Base-by-base conservation (phyloP, 2,329 filamentous ascomycete species). In the Aspergillus ustus region DNA sequence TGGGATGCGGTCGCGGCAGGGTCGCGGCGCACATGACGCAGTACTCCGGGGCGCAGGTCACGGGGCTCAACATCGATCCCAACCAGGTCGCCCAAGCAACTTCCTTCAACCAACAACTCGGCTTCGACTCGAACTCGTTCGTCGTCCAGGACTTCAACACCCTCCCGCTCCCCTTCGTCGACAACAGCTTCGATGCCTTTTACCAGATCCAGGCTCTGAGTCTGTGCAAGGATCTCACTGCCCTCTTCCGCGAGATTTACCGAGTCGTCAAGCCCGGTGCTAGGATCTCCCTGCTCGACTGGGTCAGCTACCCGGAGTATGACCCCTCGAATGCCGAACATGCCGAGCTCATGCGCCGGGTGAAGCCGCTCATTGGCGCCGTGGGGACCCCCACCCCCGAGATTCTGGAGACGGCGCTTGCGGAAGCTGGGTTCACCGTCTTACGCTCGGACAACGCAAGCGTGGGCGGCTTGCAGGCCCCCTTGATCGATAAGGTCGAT, bases 171-270 rank as follows among this genome's bases (percentile, higher is more conserved):
- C 83, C 83, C 1, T 84, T 85, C 59, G 78, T 70, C 15, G 79
- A 84, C 63, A 72, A 70, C 28, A 77, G 75, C 46, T 84, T 85
- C 67, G 82, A 85, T 60, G 82, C 78, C 31, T 84, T 85, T 62
- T 85, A 81, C 78, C 84, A 80, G 82, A 88, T 80, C 80, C 88
- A 79, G 78, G 87, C 75, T 59, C 82, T 79, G 69, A 87, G 78
- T 76, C 81, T 79, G 31, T 84, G 81, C 76, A 82, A 82, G 63
- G 81, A 85, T 57, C 75, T 81, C 2, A 67, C 74, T 2, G 72
- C 75, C 7, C 75, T 84, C 11, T 84, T 84, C 72, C 72, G 71
- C 52, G 83, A 85, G 69, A 73, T 85, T 56, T 80, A 76, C 68
- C 78, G 83, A 19, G 74, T 85, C 4, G 65, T 85, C 56, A 82